Base-by-base conservation (phyloP, 306 rosid species). In the Senna siamea region DNA sequence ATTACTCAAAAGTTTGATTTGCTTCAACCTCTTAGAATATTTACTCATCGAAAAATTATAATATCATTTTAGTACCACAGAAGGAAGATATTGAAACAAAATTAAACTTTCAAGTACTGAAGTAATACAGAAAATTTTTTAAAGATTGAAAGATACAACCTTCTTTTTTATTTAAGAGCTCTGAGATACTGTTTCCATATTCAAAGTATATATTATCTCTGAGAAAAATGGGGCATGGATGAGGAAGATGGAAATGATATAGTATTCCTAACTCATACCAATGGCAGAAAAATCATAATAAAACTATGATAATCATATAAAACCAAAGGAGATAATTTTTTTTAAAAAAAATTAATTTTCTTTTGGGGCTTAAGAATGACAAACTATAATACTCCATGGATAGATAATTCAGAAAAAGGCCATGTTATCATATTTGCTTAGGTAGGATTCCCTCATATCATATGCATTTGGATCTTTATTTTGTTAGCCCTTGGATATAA, bases 361-460 rank as follows among this genome's bases (percentile, higher is more conserved):
- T 62, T 63, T 23, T 63, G 32, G 68, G 70, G 72, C 1, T 80
- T 70, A 66, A 19, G 67, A 35, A 56, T 20, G 81, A 74, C 80
- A 64, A 70, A 58, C 26, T 59, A 51, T 56, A 72, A 72, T 46
- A 68, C 30, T 74, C 57, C 22, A 70, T 9, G 34, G 57, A 66
- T 26, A n/a, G 77, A 68, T 77, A 57, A 66, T 72, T 69, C 69
- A 51, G 76, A 79, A 22, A 52, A 70, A 54, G 54, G 83, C 70
- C 53, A 64, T 73, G 77, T 62, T 65, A 57, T 66, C 57, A 70
- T 47, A 61, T 58, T 83, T 73, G 78, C 79, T 90, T 83, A 59
- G 85, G 88, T 83, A 46, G 77, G 82, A 81, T 81, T 77, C 79
- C 19, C 47, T 79, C 72, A 55, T 47, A 62, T 67, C 59, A 66